Conservation (phyloP, 1,139 yeast genomes). For the Kazachstania sp. region DNA sequence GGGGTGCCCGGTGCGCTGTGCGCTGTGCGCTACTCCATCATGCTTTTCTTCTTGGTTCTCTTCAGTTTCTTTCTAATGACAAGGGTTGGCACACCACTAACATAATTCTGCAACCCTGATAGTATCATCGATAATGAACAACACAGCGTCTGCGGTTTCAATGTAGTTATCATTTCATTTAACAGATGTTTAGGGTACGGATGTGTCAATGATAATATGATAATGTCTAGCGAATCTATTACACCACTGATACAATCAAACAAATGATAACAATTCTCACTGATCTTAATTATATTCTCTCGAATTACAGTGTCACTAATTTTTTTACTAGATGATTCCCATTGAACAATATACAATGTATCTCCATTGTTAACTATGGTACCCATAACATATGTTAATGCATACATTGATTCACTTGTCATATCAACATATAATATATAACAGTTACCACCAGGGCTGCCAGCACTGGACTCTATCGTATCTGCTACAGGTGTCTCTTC, state of each 20-base stretch:
- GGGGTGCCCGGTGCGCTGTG: too few species aligned
- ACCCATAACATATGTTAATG: slow-evolving; percentile 86
- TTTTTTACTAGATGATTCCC: slow-evolving; percentile 29
- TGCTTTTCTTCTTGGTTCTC: slow-evolving; percentile 49
- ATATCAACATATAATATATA: slow-evolving; percentile 73
- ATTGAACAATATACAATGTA: slow-evolving; percentile 70
- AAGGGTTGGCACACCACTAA: slow-evolving; percentile 75
- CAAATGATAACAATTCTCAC: slow-evolving; percentile 20
- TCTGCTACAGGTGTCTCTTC: slow-evolving; percentile 2
- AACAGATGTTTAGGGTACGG: slow-evolving; percentile 82
- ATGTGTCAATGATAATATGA: slow-evolving; percentile 37
- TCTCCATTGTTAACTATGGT: slow-evolving; percentile 79
- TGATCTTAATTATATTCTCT: slow-evolving; percentile 16
- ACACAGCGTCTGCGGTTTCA: slow-evolving; percentile 74
- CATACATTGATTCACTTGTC: slow-evolving; percentile 77
- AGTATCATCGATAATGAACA: slow-evolving; percentile 36
- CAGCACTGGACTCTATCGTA: too few species aligned
- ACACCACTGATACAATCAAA: slow-evolving; percentile 27
- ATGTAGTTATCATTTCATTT: slow-evolving; percentile 71
- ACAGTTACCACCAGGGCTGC: neutral
- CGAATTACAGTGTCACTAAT: slow-evolving; percentile 11
- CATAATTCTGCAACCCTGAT: slow-evolving; percentile 27
- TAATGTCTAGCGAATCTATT: slow-evolving; percentile 22
- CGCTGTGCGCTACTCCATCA: slow-evolving; percentile 21
- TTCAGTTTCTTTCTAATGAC: slow-evolving; percentile 79